Evolutionary conservation across 2,329 filamentous ascomycete genomes (phyloP), one percentile per base, ranked within the genome.

Genomic region (Paradendryphiella salina): DNA sequence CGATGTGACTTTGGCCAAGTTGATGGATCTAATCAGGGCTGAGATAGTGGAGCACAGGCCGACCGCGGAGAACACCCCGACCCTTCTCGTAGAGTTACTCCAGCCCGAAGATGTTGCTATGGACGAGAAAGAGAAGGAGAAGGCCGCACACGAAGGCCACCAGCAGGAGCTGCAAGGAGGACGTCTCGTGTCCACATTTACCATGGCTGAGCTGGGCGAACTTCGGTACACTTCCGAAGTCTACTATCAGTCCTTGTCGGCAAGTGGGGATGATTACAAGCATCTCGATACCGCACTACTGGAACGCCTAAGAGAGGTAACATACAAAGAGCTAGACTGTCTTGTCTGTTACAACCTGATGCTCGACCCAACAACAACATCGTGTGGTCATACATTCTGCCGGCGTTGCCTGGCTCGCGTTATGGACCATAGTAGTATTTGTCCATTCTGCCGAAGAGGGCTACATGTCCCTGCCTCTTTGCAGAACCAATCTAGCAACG

Each of bases 301-400:
- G 21, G 74, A 79, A 20, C 78, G 77, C 28, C 67, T 94, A 11
- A 84, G 84, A 61, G 81, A 87, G 20, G 76, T 79, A 1, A 79
- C 84, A 3, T 82, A 85, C 53, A 77, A 79, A 13, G 90, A 96
- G 67, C 77, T 95, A 65, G 90, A 96, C 65, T 96, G 92, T 60
- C 89, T 94, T 63, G 85, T 96, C 51, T 96, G 92, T 73, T 95
- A 93, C 70, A 83, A 85, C 33, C 73, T 95, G 17, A 88, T 93
- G 69, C 77, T 90, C 53, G 88, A 96, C 54, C 90, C 92, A 0
- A 77, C 92, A 43, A 96, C 91, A 0, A 95, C 90, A 0, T 80
- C 83, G 1, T 96, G 92, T 64, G 92, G 92, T 1, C 92, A 96
- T 70, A 96, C 90, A 0, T 93, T 94, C 64, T 96, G 92, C 70